Base-by-base conservation (phyloP, 2,329 filamentous ascomycete genomes). In the Lizonia empirigonia region DNA sequence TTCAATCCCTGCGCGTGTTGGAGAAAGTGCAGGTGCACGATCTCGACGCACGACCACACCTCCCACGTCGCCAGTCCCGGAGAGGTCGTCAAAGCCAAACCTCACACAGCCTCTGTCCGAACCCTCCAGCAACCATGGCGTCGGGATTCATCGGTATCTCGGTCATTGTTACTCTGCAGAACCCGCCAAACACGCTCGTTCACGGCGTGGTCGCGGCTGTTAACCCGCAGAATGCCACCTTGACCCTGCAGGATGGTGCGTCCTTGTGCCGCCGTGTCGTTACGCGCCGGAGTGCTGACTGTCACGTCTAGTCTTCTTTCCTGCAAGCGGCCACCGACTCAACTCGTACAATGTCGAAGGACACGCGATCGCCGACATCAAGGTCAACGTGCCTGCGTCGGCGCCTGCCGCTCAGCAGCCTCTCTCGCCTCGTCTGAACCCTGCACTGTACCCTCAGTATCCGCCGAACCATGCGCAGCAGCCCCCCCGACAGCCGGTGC, bases 131-230 rank as follows among this genome's bases (percentile, higher is more conserved):
- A 50, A 56, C 27, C 61, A 89, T 89, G 86, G 85, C 67, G 39
- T 79, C 80, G 53, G 80, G 85, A 67, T 91, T 93, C 70, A 85
- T 90, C 65, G 90, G 90, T 55, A 82, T 90, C 71, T 85, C 87
- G 53, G 90, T 94, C 75, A 77, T 85, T 53, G 86, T 94, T 65
- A 87, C 86, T 27, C 80, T 94, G 58, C 83, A 81, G 63, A 79
- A 84, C 51, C 87, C 88, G 44, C 80, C 82, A 2, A 83, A 83
- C 53, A 83, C 82, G 33, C 78, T 83, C 63, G 76, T 93, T 40
- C 84, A 85, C 54, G 90, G 90, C 42, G 83, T 84, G 18, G 88
- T 95, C 27, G 82, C 84, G 53, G 80, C 85, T 61, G 85, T 93
- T 45, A 81, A 87, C 55, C 85, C 87, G 20, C 82, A 84, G 66